Conservation (phyloP, 768 basidiomycete species). For the Macrocybe gigantea region DNA sequence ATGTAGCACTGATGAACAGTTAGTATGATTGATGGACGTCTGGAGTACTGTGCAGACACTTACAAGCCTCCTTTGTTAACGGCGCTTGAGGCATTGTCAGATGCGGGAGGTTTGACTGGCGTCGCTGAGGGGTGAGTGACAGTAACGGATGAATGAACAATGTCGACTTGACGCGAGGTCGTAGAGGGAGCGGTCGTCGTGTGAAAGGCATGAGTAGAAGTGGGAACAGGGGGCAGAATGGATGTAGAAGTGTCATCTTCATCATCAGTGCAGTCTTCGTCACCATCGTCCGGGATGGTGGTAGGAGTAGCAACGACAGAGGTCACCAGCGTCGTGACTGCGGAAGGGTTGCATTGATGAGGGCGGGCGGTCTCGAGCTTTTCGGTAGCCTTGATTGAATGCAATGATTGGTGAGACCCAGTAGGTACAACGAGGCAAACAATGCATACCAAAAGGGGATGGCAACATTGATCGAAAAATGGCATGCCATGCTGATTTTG, state of each 20-base stretch:
- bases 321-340: slow-evolving; percentile 19
- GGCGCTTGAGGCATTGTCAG: slow-evolving; percentile 7
- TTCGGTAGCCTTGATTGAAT: slow-evolving; percentile 37
- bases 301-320: slow-evolving; percentile 16
- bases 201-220: slow-evolving; percentile 13
- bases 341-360: slow-evolving; percentile 45
- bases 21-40: not conserved
- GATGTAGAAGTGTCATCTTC: slow-evolving; percentile 17
- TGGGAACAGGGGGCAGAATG: slow-evolving; percentile 10
- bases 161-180: not conserved
- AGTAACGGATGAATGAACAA: slow-evolving; percentile 2
- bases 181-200: slow-evolving; percentile 8
- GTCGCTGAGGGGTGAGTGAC: slow-evolving; percentile 4
- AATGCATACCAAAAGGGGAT: slow-evolving; percentile 53
- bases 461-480: slow-evolving; percentile 70
- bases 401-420: slow-evolving; percentile 3
- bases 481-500: slow-evolving; percentile 37
- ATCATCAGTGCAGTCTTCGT: slow-evolving; percentile 26
- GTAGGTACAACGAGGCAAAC: slow-evolving; percentile 1
- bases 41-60: slow-evolving; percentile 11
- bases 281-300: slow-evolving; percentile 18
- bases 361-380: slow-evolving; percentile 40
- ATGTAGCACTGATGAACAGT: slow-evolving; percentile 45
- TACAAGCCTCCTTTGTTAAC: slow-evolving; percentile 42
- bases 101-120: slow-evolving; percentile 6